Evolutionary conservation across 441 rosid genomes (phyloP).

Genomic region (Euphorbia corollata): DNA sequence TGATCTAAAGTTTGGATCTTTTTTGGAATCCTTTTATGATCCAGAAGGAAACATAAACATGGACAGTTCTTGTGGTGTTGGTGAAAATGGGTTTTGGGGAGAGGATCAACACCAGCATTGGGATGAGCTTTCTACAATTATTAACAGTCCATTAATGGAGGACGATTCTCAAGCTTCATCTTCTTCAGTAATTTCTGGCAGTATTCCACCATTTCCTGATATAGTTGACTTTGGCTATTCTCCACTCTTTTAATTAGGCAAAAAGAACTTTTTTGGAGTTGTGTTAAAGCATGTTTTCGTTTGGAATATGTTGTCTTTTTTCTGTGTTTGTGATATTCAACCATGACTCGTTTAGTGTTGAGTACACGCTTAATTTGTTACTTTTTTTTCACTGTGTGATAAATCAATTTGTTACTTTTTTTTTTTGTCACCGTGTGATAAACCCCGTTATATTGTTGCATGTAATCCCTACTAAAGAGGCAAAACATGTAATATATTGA

Average conservation of each 20-base stretch:
- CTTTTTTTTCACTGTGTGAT: too few species aligned
- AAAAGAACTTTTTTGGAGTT: not conserved
- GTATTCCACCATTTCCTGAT: slow-evolving; percentile 33
- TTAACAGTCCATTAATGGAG: slow-evolving; percentile 33
- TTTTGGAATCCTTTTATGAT: not conserved
- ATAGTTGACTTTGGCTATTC: slow-evolving; percentile 40
- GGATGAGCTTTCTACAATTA: slow-evolving; percentile 56
- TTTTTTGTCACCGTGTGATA: too few species aligned
- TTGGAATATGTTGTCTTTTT: too few species aligned
- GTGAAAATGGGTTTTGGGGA: slow-evolving; percentile 21
- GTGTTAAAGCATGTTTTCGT: too few species aligned
- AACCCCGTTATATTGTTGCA: too few species aligned
- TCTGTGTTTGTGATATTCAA: too few species aligned
- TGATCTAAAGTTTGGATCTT: slow-evolving; percentile 11
- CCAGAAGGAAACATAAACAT: not conserved
- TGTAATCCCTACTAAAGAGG: too few species aligned
- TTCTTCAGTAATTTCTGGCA: slow-evolving; percentile 4
- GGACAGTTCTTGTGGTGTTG: not conserved
- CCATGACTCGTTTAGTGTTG: too few species aligned
- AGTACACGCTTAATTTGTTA: too few species aligned
- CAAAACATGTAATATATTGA: too few species aligned
- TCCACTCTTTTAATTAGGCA: slow-evolving; percentile 33
- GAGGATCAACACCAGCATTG: slow-evolving; percentile 27
- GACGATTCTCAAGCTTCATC: slow-evolving; percentile 29
- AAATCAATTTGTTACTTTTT: too few species aligned